These are phyloP conservation scores for Gossypium turneri DNA, from an alignment of 345 rosid genomes.

Conservation along the genomic window DNA sequence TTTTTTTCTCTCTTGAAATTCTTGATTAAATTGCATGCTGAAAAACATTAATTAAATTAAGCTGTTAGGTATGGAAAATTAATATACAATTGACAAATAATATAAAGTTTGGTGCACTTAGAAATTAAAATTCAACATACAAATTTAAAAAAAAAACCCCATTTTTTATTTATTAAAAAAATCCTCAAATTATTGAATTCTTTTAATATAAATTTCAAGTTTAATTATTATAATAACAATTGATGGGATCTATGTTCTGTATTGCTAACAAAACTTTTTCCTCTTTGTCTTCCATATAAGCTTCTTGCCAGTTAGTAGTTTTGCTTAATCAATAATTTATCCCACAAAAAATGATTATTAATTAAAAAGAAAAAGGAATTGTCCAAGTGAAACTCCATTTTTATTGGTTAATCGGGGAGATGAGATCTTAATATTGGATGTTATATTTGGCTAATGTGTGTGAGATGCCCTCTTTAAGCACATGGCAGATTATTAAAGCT, in stretches of 20 bases:
- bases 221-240: not conserved
- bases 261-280: conserved; percentile 12
- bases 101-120: not conserved
- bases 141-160: not conserved
- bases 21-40: not conserved
- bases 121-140: conserved; percentile 1
- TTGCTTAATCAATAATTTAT: conserved; percentile 2
- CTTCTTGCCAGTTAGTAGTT: conserved; percentile 4
- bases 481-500: conserved; percentile 4
- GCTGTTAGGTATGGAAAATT: not conserved
- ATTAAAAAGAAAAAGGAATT: not conserved
- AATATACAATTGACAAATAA: not conserved
- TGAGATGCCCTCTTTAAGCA: not conserved
- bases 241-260: conserved; percentile 4
- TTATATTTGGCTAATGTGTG: not conserved
- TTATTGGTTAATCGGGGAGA: not conserved
- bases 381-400: conserved; percentile 6
- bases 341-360: not conserved
- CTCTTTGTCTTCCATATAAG: conserved; percentile 1
- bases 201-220: not conserved
- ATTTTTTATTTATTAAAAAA: not conserved
- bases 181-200: not conserved
- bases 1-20: not conserved
- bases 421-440: not conserved
- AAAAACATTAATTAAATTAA: not conserved